A percentile compares a stretch with the other conserved stretches of the same genome.
Conservation (phyloP, 257 asterid genomes). For the Paraleonurus japonicus region DNA sequence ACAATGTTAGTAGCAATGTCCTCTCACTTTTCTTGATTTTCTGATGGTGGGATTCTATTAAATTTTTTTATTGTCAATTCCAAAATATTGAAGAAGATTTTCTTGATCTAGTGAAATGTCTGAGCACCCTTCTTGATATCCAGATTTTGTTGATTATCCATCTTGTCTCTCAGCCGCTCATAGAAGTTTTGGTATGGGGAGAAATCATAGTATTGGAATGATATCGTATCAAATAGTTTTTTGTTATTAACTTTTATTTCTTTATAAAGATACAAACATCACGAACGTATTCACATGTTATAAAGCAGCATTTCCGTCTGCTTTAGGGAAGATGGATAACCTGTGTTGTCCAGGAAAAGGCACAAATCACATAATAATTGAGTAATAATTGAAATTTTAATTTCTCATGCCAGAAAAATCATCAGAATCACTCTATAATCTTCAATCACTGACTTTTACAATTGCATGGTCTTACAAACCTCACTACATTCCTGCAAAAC, state of each 20-base stretch:
- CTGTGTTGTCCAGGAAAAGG: background rate
- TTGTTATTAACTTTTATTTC: background rate
- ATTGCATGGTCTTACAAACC: background rate
- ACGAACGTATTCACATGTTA: background rate
- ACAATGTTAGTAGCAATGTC: background rate
- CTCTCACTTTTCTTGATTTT: background rate
- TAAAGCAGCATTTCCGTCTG: background rate
- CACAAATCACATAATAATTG: background rate
- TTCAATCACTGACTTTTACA: constrained; percentile 11
- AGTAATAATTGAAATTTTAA: background rate
- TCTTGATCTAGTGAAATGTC: background rate
- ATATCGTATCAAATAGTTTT: background rate
- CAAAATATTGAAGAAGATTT: background rate
- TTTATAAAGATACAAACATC: background rate
- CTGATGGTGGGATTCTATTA: background rate
- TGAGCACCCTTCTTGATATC: background rate
- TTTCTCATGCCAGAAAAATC: background rate
- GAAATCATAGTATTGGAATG: background rate
- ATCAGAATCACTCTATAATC: constrained; percentile 1
- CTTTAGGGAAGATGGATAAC: background rate
- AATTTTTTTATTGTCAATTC: background rate
- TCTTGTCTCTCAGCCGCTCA: background rate
- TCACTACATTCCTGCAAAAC: background rate
- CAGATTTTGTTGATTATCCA: background rate
- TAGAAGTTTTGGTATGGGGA: background rate